Evolutionary conservation across 345 rosid species (phyloP).

Genomic region (Cochlearia excelsa): DNA sequence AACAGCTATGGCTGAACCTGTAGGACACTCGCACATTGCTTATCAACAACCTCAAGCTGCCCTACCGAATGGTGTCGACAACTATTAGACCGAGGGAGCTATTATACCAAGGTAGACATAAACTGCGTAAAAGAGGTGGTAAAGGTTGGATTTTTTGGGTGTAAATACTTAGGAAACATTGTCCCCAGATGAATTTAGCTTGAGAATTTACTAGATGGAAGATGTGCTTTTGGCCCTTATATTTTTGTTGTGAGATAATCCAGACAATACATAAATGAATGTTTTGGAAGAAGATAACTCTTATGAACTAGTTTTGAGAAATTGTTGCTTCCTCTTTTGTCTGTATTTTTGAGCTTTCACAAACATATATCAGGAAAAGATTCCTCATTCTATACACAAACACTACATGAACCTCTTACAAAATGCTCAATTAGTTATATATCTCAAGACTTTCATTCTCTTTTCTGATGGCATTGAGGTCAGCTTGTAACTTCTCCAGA

Average conservation of each 20-base stretch:
- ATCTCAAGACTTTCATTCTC: conserved; percentile 59
- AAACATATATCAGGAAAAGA: background rate
- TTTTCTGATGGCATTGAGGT: conserved; percentile 49
- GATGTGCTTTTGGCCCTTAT: conserved; percentile 19
- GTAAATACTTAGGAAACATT: conserved; percentile 54
- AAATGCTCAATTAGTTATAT: conserved; percentile 9
- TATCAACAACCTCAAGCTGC: conserved; percentile 61
- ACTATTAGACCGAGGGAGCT: conserved; percentile 36
- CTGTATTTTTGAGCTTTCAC: conserved; percentile 7
- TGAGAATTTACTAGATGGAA: conserved; percentile 25
- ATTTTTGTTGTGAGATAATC: conserved; percentile 23
- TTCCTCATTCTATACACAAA: background rate
- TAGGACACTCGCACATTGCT: conserved; percentile 46
- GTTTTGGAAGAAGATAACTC: conserved; percentile 10
- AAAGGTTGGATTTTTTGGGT: conserved; percentile 41
- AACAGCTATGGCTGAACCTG: conserved; percentile 46
- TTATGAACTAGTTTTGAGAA: conserved; percentile 16
- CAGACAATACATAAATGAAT: conserved; percentile 16
- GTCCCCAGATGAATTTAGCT: conserved; percentile 35
- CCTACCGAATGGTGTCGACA: conserved; percentile 50
- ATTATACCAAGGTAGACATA: conserved; percentile 26
- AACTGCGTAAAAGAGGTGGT: conserved; percentile 17
- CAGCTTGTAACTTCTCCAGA: conserved; percentile 56
- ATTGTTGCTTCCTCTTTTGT: background rate
- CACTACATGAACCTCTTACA: background rate